phyloP scores from a whole-genome alignment of 2,329 filamentous ascomycete genomes.

The Meredithiella fracta region DNA sequence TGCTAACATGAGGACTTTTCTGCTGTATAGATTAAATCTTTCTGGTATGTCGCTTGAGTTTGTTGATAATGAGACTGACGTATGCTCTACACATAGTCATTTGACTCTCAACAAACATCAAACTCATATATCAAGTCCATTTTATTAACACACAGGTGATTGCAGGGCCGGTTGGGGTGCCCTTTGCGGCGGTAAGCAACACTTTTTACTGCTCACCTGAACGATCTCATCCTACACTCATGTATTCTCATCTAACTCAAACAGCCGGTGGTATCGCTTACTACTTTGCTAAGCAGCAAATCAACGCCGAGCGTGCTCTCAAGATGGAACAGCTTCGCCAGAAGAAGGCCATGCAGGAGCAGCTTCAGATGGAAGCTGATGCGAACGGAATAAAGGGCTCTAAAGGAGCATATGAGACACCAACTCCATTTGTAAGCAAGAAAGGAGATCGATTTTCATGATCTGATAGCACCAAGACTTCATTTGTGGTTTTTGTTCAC shows the following conservation, averaged over 20 bases:
- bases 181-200: slow-evolving; percentile 57
- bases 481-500: too few species aligned
- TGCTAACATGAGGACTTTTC: slow-evolving; percentile 8
- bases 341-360: slow-evolving; percentile 39
- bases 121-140: neutral
- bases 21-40: slow-evolving; percentile 39
- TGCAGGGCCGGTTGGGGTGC: slow-evolving; percentile 79
- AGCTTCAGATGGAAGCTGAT: slow-evolving; percentile 6
- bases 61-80: slow-evolving; percentile 1
- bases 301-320: slow-evolving; percentile 73
- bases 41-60: slow-evolving; percentile 36
- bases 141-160: slow-evolving; percentile 6
- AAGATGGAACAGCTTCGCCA: slow-evolving; percentile 51
- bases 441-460: slow-evolving; percentile 77
- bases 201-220: neutral
- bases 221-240: too few species aligned
- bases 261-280: slow-evolving; percentile 79
- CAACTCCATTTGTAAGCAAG: slow-evolving; percentile 54
- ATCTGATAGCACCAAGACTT: slow-evolving; percentile 7
- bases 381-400: slow-evolving; percentile 21
- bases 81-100: neutral
- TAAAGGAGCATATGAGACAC: slow-evolving; percentile 53
- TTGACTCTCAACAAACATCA: neutral
- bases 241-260: too few species aligned
- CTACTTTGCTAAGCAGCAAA: slow-evolving; percentile 85